Evolutionary conservation across 768 basidiomycete species (phyloP), one percentile per base, ranked within the genome.

Genomic region (Amanita muscaria): DNA sequence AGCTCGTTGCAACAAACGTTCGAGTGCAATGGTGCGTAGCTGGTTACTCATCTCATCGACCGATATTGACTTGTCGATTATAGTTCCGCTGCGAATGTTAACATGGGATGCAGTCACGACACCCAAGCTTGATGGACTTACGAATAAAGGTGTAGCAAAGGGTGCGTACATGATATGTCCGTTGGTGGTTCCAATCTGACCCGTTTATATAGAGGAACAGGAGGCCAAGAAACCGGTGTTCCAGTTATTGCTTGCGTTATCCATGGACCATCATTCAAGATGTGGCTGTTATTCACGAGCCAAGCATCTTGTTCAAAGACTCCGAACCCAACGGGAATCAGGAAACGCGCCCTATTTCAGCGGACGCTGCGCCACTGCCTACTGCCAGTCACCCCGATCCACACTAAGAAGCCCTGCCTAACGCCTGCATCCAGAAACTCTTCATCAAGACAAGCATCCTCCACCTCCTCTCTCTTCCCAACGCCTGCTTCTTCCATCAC

Each of bases 211-310:
- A 59, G 58, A 48, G 24, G 70, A 74, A 29, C 63, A 62, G 40
- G 68, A 68, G 45, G 48, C 62, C n/a, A 78, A 64, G 18, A 61
- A 57, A 3, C 47, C 83, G 8, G 66, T 74, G 7, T 63, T 67
- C 0, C 80, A 83, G 44, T 57, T 88, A 15, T 59, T 69, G 0
- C 74, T 76, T 44, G 62, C 79, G 0, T 69, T 91, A 9, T 79
- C 74, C 1, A n/a, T n/a, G n/a, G n/a, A n/a, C n/a, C n/a, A 66
- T 93, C 30, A 63, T 91, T 5, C 90, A 93, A 59, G 90, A 90
- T 5, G 68, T 88, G 8, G 69, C 69, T 3, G 68, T 93, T 21
- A 77, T 78, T 25, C 90, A 93, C 55, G 54, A 64, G 3, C 52
- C 73, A 1, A 88, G 78, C 50, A 91, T 60, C 18, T 51, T 61